Evolutionary conservation across 768 basidiomycete species (phyloP), one percentile per base, ranked within the genome.

Genomic region (Exsudoporus frostii): DNA sequence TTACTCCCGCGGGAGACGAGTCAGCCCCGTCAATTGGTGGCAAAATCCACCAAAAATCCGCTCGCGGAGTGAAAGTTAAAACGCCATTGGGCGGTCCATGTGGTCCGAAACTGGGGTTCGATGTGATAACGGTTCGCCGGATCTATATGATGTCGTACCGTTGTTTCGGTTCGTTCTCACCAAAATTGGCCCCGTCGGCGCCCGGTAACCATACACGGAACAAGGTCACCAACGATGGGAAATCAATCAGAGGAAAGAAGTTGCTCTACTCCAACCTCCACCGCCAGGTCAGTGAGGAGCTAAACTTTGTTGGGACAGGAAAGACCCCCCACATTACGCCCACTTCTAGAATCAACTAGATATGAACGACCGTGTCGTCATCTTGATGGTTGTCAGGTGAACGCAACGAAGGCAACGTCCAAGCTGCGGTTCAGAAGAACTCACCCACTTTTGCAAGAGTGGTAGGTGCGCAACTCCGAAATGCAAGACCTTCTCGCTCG

Each of bases 301-400:
- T 48, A 34, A 45, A 40, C 51, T 34, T 8, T 45, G 42, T 48
- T 41, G 25, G 30, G 44, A 15, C 39, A 47, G 41, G 44, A 32
- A n/a, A n/a, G n/a, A n/a, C n/a, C 7, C 4, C 37, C 42, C 45
- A 24, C 45, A 24, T 50, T 41, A 51, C 49, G 45, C 41, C 43
- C 22, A 14, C 34, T 45, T 53, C 49, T 20, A 40, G 52, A 51
- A 36, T 6, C 29, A 30, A 43, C 14, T 46, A 29, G 43, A 45
- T 25, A 56, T 52, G 50, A 50, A 50, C 29, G 22, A 25, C 44
- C n/a, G n/a, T n/a, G 41, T 37, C 40, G 27, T 20, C 29, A 36
- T 41, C 25, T 10, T 62, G 62, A 65, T 65, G 57, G 60, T 65
- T 24, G 64, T 59, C 53, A 64, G 44, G 63, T 49, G 50, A 33